Percentiles rank a stretch among this genome's conserved stretches.
phyloP scores from a whole-genome alignment of 306 rosid genomes.

The Acacia confusa region DNA sequence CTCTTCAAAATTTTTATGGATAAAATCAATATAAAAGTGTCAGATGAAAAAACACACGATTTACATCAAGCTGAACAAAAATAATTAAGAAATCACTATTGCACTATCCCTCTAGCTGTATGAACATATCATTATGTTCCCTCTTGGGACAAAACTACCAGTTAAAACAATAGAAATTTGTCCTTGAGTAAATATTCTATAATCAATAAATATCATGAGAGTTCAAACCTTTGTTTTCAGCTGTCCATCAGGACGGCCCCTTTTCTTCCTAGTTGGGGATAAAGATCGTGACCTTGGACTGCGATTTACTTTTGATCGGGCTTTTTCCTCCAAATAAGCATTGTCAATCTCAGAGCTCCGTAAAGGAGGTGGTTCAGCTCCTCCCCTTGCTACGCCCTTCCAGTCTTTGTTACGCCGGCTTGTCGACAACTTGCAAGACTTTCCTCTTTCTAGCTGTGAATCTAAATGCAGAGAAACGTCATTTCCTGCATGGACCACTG shows the following conservation, averaged over 20 bases:
- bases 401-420: constrained; percentile 77
- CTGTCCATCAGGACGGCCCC: constrained; percentile 64
- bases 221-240: constrained; percentile 61
- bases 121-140: background rate
- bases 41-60: background rate
- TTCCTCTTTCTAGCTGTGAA: constrained; percentile 61
- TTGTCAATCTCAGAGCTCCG: constrained; percentile 56
- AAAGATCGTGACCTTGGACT: constrained; percentile 53
- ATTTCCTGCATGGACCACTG: constrained; percentile 44
- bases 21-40: background rate
- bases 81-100: background rate
- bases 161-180: background rate
- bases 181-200: background rate
- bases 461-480: constrained; percentile 41
- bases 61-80: background rate
- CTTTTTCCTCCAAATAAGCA: constrained; percentile 44
- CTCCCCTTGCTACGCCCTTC: constrained; percentile 69
- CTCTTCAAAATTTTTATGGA: background rate
- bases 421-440: constrained; percentile 46
- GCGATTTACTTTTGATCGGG: constrained; percentile 34
- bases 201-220: constrained; percentile 16
- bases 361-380: constrained; percentile 63
- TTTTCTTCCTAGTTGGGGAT: constrained; percentile 60
- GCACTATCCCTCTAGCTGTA: constrained; percentile 1
- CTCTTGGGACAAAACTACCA: background rate